Evolutionary conservation across 768 basidiomycete species (phyloP), one percentile per base, ranked within the genome.

Genomic region (Cystobasidium onofrii): DNA sequence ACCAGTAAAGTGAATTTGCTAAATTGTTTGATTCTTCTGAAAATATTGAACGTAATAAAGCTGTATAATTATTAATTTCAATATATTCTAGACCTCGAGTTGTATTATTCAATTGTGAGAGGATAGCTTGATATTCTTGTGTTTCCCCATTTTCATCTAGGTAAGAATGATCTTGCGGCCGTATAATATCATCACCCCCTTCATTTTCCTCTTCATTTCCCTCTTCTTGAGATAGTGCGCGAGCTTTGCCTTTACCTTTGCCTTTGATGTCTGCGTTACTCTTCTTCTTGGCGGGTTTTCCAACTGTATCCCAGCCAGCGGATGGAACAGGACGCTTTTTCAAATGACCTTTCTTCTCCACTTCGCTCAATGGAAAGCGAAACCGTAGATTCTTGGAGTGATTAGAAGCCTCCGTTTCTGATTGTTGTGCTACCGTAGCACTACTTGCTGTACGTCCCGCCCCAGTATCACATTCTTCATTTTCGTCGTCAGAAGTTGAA

Each of bases 1-100:
- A 67, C 65, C 65, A 67, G 44, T 46, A 52, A 25, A 67, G 65
- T 2, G 65, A 67, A 10, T 17, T 2, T 9, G 65, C 15, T 23
- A 67, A 46, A 52, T 67, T 36, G 17, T 17, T 33, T 6, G 65
- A 46, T 7, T 67, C 65, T 31, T 67, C 65, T 27, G 29, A 25
- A 31, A 46, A 50, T 33, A 64, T 41, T 3, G 63, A 64, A 64
- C 34, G 33, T 17, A 64, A 31, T 1, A 64, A n/a, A 41, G 63
- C 33, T 4, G 39, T 33, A 23, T 64, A 64, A 34, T 34, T 27
- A 17, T 41, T 17, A 12, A 34, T 39, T 17, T 34, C n/a, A 34
- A 64, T 34, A 34, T 39, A 64, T 39, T 41, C 34, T 34, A 17
- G 6, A 31, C 63, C 63, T 9, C 7, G 6, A 10, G 25, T 25